Evolutionary conservation across 129 eudicot genomes (phyloP).

Genomic region (Escallonia herrerae): DNA sequence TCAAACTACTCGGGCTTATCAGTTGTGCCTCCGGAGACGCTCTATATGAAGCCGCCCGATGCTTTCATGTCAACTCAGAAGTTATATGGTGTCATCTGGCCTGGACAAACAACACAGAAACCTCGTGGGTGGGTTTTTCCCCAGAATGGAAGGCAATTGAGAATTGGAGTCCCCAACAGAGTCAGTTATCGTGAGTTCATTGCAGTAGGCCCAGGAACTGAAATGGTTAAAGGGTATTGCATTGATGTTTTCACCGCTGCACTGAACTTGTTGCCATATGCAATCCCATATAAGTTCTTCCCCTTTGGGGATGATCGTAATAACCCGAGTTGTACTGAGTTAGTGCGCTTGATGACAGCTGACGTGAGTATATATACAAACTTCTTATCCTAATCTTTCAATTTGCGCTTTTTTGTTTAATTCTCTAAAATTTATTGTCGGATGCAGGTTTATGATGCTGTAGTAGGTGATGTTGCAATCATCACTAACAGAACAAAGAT

Average conservation of each 20-base stretch:
- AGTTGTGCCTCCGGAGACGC: slow-evolving; percentile 44
- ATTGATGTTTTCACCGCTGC: slow-evolving; percentile 80
- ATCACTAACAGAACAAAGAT: slow-evolving; percentile 7
- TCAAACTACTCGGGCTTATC: slow-evolving; percentile 66
- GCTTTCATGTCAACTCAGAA: slow-evolving; percentile 30
- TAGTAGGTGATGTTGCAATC: slow-evolving; percentile 15
- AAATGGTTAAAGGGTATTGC: slow-evolving; percentile 52
- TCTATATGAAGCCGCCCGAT: slow-evolving; percentile 26
- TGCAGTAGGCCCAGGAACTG: slow-evolving; percentile 21
- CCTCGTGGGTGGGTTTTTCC: slow-evolving; percentile 98
- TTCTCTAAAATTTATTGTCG: not conserved
- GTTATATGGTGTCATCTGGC: slow-evolving; percentile 54
- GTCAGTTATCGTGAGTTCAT: slow-evolving; percentile 64
- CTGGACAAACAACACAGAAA: slow-evolving; percentile 52
- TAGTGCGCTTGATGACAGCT: slow-evolving; percentile 39
- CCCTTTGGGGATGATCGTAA: slow-evolving; percentile 53
- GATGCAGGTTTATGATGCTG: slow-evolving; percentile 22
- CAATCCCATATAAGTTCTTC: slow-evolving; percentile 52
- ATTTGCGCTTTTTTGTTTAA: not conserved
- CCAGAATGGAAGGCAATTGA: slow-evolving; percentile 47
- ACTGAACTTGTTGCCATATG: slow-evolving; percentile 64
- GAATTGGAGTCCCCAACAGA: slow-evolving; percentile 59
- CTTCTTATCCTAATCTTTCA: no score
- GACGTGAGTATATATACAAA: slow-evolving; percentile 40
- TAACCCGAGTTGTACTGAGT: slow-evolving; percentile 59